Evolutionary conservation across 2,329 filamentous ascomycete genomes (phyloP).

Genomic region (Aulographum hederae): DNA sequence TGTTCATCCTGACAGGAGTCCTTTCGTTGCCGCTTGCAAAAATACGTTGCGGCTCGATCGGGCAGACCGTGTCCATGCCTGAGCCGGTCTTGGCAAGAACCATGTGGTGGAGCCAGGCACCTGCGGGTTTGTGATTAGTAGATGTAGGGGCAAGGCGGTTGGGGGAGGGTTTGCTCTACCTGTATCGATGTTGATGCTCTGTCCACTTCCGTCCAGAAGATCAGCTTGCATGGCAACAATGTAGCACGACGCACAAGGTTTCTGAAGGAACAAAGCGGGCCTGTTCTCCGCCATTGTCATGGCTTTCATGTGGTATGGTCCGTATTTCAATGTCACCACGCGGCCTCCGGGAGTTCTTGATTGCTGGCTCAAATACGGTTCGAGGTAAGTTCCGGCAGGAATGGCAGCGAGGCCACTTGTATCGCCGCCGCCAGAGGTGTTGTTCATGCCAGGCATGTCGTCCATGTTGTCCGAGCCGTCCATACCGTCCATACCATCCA

Average conservation of each 20-base stretch:
- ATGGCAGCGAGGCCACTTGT: no score
- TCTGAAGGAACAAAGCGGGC: background rate
- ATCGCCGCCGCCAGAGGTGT: no score
- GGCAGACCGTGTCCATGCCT: background rate
- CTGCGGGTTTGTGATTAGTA: background rate
- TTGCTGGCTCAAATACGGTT: background rate
- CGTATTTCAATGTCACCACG: background rate
- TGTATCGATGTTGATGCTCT: slow-evolving; percentile 1
- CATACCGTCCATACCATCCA: no score
- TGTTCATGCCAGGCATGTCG: no score
- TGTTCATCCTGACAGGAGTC: background rate
- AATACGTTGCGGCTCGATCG: background rate
- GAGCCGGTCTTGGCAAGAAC: background rate
- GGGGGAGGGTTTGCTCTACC: slow-evolving; percentile 1
- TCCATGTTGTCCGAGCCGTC: no score
- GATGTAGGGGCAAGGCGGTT: background rate
- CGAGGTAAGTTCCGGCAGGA: background rate
- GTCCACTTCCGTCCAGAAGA: background rate
- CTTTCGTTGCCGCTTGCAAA: slow-evolving; percentile 3
- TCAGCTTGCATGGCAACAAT: slow-evolving; percentile 1
- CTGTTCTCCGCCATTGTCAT: background rate
- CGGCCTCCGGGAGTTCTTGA: background rate
- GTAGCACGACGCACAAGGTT: slow-evolving; percentile 1
- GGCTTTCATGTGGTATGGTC: background rate
- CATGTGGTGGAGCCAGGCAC: background rate